A percentile compares a stretch with the other conserved stretches of the same genome.
phyloP scores from a whole-genome alignment of 768 basidiomycete genomes.

The Pisolithus sp. region DNA sequence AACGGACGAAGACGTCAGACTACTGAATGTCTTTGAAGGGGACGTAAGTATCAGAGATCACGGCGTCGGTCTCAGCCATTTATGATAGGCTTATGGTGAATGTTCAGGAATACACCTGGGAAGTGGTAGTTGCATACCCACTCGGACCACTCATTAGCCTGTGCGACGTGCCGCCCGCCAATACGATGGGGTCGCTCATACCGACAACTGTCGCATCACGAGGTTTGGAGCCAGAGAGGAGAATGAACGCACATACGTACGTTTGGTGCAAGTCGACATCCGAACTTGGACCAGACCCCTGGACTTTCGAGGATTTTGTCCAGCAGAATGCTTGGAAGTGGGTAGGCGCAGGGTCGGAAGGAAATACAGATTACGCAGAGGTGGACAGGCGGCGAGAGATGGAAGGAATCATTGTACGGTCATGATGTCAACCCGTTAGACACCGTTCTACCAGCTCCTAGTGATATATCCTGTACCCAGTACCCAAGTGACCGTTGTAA shows the following conservation, averaged over 20 bases:
- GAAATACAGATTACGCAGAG: constrained; percentile 40
- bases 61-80: neutral
- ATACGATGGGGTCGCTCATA: constrained; percentile 26
- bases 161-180: constrained; percentile 12
- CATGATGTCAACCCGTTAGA: neutral
- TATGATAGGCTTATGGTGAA: neutral
- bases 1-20: constrained; percentile 51
- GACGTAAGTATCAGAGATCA: constrained; percentile 37
- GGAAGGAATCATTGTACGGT: constrained; percentile 26
- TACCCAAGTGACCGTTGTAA: no score
- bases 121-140: constrained; percentile 48
- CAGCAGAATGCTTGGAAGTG: constrained; percentile 72
- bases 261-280: constrained; percentile 46
- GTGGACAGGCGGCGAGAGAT: constrained; percentile 45
- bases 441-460: no score
- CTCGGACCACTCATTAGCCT: constrained; percentile 38
- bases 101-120: constrained; percentile 65
- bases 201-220: constrained; percentile 36
- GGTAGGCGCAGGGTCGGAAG: constrained; percentile 41
- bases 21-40: constrained; percentile 81
- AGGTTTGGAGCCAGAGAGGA: constrained; percentile 33
- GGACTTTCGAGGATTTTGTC: constrained; percentile 83
- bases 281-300: constrained; percentile 52
- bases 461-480: no score
- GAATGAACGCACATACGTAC: constrained; percentile 63